Percentiles rank a stretch among this genome's conserved stretches.
These are phyloP conservation scores for Phaeophleospora eucalypticola DNA, from an alignment of 2,329 filamentous ascomycete genomes.

Conservation along the genomic window DNA sequence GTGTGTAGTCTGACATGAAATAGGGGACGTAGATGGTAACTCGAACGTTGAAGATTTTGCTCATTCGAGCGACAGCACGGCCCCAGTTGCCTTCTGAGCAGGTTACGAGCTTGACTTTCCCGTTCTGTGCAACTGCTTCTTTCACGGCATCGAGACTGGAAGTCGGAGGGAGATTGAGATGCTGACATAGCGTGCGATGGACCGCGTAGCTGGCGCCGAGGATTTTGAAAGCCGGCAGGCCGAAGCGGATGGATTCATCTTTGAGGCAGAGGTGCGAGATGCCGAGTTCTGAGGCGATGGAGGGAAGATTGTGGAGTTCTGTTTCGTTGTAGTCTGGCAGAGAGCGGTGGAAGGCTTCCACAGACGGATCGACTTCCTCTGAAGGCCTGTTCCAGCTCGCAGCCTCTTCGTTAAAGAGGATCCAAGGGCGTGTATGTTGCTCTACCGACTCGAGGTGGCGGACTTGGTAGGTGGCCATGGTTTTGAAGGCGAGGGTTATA, in stretches of 20 bases:
- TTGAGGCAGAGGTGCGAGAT: constrained; percentile 62
- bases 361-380: constrained; percentile 12
- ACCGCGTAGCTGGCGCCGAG: constrained; percentile 73
- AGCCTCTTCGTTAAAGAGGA: constrained; percentile 19
- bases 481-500: background rate
- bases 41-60: constrained; percentile 52
- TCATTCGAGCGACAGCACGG: constrained; percentile 67
- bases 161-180: constrained; percentile 43
- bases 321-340: constrained; percentile 57
- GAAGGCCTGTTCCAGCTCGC: background rate
- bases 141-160: constrained; percentile 45
- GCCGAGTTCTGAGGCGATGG: constrained; percentile 55
- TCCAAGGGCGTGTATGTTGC: constrained; percentile 13
- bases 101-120: constrained; percentile 50
- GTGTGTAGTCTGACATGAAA: constrained; percentile 53
- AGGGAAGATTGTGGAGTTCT: constrained; percentile 50
- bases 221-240: constrained; percentile 74
- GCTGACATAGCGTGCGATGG: constrained; percentile 52
- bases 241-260: constrained; percentile 65
- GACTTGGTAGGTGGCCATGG: constrained; percentile 20
- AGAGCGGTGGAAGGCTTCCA: constrained; percentile 51
- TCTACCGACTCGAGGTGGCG: constrained; percentile 16
- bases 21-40: constrained; percentile 61
- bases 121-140: constrained; percentile 16
- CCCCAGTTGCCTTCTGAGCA: constrained; percentile 77